phyloP scores from a whole-genome alignment of 1,139 yeast genomes.

The Citeromyces hawaiiensis region DNA sequence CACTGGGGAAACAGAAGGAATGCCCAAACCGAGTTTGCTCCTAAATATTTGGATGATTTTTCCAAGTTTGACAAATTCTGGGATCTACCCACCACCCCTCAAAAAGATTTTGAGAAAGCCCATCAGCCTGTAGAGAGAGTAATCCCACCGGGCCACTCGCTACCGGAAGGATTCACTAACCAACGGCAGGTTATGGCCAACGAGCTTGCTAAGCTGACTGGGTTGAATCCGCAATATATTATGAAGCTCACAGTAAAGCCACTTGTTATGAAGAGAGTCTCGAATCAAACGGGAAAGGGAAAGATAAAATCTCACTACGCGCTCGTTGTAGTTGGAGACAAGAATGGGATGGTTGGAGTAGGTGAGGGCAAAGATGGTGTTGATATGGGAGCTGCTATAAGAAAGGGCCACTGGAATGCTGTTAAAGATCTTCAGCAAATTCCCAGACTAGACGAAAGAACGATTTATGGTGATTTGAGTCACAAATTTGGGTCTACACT shows the following conservation, averaged over 20 bases:
- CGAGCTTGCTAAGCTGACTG: conserved; percentile 58
- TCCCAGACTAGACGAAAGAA: conserved; percentile 83
- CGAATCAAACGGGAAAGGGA: conserved; percentile 91
- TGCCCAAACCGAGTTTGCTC: conserved; percentile 34
- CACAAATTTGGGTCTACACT: conserved; percentile 82
- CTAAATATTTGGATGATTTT: conserved; percentile 49
- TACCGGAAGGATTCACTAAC: conserved; percentile 3
- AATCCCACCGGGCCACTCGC: conserved; percentile 4
- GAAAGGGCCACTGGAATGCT: conserved; percentile 91
- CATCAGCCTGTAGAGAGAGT: conserved; percentile 24
- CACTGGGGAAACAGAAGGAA: conserved; percentile 27
- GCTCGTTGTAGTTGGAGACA: conserved; percentile 84
- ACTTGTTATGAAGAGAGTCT: conserved; percentile 64
- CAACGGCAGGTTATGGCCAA: conserved; percentile 26
- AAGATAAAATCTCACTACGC: conserved; percentile 79
- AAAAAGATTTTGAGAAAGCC: conserved; percentile 26
- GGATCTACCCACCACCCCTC: conserved; percentile 31
- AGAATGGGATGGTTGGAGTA: conserved; percentile 85
- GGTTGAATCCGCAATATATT: conserved; percentile 56
- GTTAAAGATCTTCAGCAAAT: conserved; percentile 72
- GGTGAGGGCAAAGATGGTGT: conserved; percentile 91
- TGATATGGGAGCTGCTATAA: conserved; percentile 64
- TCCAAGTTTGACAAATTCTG: conserved; percentile 42
- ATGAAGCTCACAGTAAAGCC: conserved; percentile 54
- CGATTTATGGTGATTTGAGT: conserved; percentile 76